Conservation (phyloP, 345 rosid species). For the Acer yangbiense region DNA sequence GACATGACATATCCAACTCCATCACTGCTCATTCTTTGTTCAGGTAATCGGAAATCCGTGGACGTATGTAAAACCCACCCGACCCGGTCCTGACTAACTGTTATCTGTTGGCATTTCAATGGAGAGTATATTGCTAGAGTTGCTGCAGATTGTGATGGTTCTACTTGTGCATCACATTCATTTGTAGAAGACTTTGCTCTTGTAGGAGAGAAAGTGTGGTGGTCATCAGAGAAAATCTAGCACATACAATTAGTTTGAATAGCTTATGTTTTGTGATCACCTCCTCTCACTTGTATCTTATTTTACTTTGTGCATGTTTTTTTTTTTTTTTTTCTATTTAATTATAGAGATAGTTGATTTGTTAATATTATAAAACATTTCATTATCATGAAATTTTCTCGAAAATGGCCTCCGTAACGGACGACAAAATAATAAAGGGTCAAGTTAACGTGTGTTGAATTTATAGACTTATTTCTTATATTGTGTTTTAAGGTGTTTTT, state of each 20-base stretch:
- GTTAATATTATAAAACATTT: background rate
- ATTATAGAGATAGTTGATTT: background rate
- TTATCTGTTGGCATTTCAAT: background rate
- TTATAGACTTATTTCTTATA: too few relatives aligned
- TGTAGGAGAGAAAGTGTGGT: background rate
- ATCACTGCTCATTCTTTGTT: slow-evolving; percentile 19
- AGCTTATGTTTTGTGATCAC: background rate
- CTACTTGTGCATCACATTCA: background rate
- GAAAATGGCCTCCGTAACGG: too few relatives aligned
- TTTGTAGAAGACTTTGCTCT: background rate
- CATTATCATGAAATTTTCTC: too few relatives aligned
- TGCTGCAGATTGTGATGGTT: background rate
- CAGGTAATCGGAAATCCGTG: slow-evolving; percentile 23
- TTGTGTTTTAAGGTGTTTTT: too few relatives aligned
- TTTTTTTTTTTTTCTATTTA: background rate
- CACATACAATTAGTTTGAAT: background rate
- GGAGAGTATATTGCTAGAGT: background rate
- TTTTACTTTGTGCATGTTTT: background rate
- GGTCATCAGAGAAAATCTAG: background rate
- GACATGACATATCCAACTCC: background rate
- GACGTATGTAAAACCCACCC: background rate
- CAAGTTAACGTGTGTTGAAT: too few relatives aligned
- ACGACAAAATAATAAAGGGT: too few relatives aligned
- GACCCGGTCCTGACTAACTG: background rate
- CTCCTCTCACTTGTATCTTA: background rate